Evolutionary conservation across 192 early-diverging fungal genomes (phyloP).

Genomic region (Paraglomus brasilianum): DNA sequence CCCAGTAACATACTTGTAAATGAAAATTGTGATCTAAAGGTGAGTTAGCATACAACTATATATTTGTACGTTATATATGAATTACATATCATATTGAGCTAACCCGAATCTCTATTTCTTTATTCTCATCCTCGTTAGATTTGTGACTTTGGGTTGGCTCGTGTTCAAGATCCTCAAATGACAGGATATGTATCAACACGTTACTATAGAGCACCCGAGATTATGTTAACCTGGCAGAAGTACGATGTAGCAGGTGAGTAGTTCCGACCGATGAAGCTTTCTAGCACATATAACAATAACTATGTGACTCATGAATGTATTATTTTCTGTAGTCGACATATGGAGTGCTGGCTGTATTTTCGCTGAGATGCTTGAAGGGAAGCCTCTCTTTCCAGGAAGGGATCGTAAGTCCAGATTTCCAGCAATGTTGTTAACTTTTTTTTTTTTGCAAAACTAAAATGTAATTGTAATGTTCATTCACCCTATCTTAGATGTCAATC

Average conservation of each 20-base stretch:
- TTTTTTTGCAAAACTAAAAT: slow-evolving; percentile 13
- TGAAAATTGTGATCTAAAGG: slow-evolving; percentile 96
- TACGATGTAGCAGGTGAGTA: slow-evolving; percentile 81
- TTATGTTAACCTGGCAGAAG: slow-evolving; percentile 97
- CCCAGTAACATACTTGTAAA: slow-evolving; percentile 96
- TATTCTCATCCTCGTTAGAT: slow-evolving; percentile 49
- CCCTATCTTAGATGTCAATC: slow-evolving; percentile 71
- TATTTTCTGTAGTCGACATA: slow-evolving; percentile 68
- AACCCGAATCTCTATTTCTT: not conserved
- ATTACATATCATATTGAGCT: not conserved
- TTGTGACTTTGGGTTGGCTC: slow-evolving; percentile 96
- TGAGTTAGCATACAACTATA: not conserved
- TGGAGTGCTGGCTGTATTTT: slow-evolving; percentile 96
- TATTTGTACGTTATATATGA: not conserved
- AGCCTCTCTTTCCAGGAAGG: slow-evolving; percentile 92
- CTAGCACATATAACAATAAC: slow-evolving; percentile 14
- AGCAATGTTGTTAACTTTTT: not conserved
- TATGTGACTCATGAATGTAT: slow-evolving; percentile 14
- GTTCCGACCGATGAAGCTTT: not conserved
- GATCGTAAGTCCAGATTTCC: slow-evolving; percentile 63
- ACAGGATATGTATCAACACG: slow-evolving; percentile 97
- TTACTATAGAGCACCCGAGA: slow-evolving; percentile 97
- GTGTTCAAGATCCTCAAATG: slow-evolving; percentile 94
- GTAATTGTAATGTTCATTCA: not conserved
- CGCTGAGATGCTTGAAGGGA: slow-evolving; percentile 95